A percentile compares a stretch with the other conserved stretches of the same genome.
phyloP scores from a whole-genome alignment of 768 basidiomycete species.

The Strobilomyces dryophilus region DNA sequence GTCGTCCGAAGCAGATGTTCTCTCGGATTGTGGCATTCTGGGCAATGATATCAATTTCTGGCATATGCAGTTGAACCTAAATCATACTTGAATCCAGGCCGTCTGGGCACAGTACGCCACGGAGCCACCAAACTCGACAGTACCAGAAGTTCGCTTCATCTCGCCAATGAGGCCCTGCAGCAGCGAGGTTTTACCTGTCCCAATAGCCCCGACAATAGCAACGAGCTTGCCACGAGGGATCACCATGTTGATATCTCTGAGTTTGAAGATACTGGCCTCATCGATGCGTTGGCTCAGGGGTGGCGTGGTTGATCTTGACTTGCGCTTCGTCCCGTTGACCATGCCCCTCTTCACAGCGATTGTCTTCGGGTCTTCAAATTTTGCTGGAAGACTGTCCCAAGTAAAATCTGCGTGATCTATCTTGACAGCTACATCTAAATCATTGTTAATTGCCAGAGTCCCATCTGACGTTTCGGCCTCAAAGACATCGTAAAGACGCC shows the following conservation, averaged over 20 bases:
- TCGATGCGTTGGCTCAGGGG: constrained; percentile 33
- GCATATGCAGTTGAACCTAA: neutral
- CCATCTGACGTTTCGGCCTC: constrained; percentile 74
- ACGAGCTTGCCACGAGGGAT: constrained; percentile 76
- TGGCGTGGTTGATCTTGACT: constrained; percentile 13
- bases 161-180: constrained; percentile 78
- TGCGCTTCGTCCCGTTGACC: constrained; percentile 10
- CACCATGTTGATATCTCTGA: constrained; percentile 58
- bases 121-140: constrained; percentile 67
- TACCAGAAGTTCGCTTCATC: constrained; percentile 70
- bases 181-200: constrained; percentile 53
- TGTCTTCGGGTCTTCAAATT: constrained; percentile 32
- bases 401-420: constrained; percentile 71
- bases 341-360: constrained; percentile 1
- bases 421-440: constrained; percentile 59
- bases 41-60: neutral
- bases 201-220: constrained; percentile 79
- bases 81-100: constrained; percentile 79
- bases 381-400: constrained; percentile 78
- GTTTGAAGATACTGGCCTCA: constrained; percentile 48
- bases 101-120: constrained; percentile 83
- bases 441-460: constrained; percentile 48
- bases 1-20: constrained; percentile 84
- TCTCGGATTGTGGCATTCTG: constrained; percentile 83
- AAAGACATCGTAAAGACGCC: constrained; percentile 76